Evolutionary conservation across 768 basidiomycete genomes (phyloP).

Genomic region (Suillus hirtellus): DNA sequence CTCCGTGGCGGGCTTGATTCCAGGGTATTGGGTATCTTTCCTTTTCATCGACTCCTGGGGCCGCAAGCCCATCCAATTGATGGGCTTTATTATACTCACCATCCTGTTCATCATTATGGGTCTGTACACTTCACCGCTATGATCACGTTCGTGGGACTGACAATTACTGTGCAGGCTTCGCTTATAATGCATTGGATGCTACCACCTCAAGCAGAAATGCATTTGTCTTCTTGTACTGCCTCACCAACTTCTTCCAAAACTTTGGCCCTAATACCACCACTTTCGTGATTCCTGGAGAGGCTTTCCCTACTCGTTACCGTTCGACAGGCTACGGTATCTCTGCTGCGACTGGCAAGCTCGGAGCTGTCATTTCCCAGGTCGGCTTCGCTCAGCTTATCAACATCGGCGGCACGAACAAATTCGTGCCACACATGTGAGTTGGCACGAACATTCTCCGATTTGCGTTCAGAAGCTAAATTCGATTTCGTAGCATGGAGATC

Average conservation of each 20-base stretch:
- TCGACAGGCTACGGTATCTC: constrained; percentile 85
- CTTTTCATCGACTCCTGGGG: constrained; percentile 77
- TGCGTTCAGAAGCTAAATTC: constrained; percentile 12
- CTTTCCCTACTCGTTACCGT: constrained; percentile 86
- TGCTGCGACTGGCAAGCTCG: constrained; percentile 80
- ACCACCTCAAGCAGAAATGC: constrained; percentile 45
- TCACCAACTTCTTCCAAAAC: constrained; percentile 91
- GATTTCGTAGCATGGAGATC: constrained; percentile 58
- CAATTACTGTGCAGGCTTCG: constrained; percentile 52
- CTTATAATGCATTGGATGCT: constrained; percentile 55
- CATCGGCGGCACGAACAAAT: constrained; percentile 62
- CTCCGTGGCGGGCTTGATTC: constrained; percentile 76
- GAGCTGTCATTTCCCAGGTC: constrained; percentile 80
- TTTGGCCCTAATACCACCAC: constrained; percentile 84
- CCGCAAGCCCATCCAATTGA: constrained; percentile 78
- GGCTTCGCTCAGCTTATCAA: constrained; percentile 70
- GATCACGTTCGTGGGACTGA: constrained; percentile 7
- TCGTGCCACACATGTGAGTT: constrained; percentile 69
- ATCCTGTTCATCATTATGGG: constrained; percentile 70
- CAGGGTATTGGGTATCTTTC: constrained; percentile 64
- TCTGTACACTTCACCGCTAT: constrained; percentile 30
- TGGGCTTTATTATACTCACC: constrained; percentile 73
- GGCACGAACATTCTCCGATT: constrained; percentile 7
- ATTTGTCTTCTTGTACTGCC: constrained; percentile 82
- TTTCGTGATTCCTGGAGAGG: constrained; percentile 80